Evolutionary conservation across 148 eudicot species (phyloP).

Genomic region (Cornus controversa): DNA sequence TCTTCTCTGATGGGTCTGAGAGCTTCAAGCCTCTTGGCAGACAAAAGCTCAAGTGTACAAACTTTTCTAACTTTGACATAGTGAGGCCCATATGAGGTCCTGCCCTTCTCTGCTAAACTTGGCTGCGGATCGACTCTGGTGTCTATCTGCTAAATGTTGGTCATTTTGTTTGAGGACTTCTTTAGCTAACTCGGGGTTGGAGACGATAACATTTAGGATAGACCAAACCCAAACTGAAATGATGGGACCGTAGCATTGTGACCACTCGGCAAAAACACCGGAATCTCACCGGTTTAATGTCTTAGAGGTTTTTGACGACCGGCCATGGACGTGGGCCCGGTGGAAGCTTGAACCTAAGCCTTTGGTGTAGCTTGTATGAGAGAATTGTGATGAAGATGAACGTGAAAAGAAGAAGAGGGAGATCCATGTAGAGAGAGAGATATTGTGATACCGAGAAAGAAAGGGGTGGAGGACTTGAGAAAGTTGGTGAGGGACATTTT

Average conservation of each 20-base stretch:
- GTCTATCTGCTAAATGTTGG: constrained; percentile 31
- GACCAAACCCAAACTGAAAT: constrained; percentile 39
- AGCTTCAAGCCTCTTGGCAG: constrained; percentile 44
- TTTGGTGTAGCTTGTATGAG: too few relatives aligned
- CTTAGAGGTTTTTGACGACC: too few relatives aligned
- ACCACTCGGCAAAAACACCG: constrained; percentile 20
- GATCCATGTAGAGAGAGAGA: not conserved
- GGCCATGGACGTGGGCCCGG: too few relatives aligned
- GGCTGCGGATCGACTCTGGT: constrained; percentile 16
- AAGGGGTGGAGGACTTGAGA: constrained; percentile 9
- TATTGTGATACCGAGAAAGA: too few relatives aligned
- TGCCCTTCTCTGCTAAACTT: constrained; percentile 25
- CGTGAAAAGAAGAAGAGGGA: too few relatives aligned
- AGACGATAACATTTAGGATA: constrained; percentile 30
- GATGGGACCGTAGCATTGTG: constrained; percentile 26
- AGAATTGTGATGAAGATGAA: too few relatives aligned
- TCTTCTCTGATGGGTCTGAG: constrained; percentile 38
- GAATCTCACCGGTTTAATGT: too few relatives aligned
- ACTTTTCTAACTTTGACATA: too few relatives aligned
- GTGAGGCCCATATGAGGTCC: constrained; percentile 38
- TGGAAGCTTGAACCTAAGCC: too few relatives aligned
- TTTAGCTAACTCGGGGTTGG: constrained; percentile 38
- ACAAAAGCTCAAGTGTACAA: constrained; percentile 37
- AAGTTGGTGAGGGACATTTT: not conserved
- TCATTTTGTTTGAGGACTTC: too few relatives aligned